Evolutionary conservation across 2,329 filamentous ascomycete genomes (phyloP), one percentile per base, ranked within the genome.

Genomic region (Phialophora macrospora): DNA sequence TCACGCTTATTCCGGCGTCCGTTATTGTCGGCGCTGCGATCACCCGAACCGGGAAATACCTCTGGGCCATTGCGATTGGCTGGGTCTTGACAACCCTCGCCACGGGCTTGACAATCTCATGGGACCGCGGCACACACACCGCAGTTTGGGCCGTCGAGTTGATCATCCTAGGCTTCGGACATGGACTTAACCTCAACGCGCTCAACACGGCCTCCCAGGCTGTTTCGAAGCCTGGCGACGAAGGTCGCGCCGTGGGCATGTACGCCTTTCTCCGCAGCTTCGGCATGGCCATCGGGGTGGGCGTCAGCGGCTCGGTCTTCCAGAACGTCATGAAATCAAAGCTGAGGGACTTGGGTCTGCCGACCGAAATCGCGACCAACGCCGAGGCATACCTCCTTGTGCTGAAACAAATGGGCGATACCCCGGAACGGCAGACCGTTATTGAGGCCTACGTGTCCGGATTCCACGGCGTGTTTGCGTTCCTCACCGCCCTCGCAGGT

Each of bases 281-380:
- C 63, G 81, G 82, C 1, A 80, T 81, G 80, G 77, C 77, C 11
- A 65, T 80, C 26, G 81, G 81, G 9, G 75, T 83, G 4, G 78
- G 79, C 20, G 68, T 79, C 8, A 75, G 77, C 2, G 76, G 75
- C 4, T 74, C 77, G 0, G 68, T 82, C 7, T 78, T 83, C 56
- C 73, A 81, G 62, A 81, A 79, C 57, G 70, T 76, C 2, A 76
- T 81, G 69, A 72, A 71, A 12, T 60, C 60, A 51, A 74, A 73
- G 56, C 71, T 80, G 30, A 55, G 60, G 28, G 49, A 34, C 24
- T 59, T 73, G 49, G 41, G 51, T 52, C 49, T 71, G 20, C 48
- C 44, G 2, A 48, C 55, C 8, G 52, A 32, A 4, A 62, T 69
- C 30, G 68, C 70, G 1, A 41, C 48, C 34, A 24, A 68, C 9